Evolutionary conservation across 2,329 filamentous ascomycete genomes (phyloP), one percentile per base, ranked within the genome.

Genomic region (Neopestalotiopsis sp.): DNA sequence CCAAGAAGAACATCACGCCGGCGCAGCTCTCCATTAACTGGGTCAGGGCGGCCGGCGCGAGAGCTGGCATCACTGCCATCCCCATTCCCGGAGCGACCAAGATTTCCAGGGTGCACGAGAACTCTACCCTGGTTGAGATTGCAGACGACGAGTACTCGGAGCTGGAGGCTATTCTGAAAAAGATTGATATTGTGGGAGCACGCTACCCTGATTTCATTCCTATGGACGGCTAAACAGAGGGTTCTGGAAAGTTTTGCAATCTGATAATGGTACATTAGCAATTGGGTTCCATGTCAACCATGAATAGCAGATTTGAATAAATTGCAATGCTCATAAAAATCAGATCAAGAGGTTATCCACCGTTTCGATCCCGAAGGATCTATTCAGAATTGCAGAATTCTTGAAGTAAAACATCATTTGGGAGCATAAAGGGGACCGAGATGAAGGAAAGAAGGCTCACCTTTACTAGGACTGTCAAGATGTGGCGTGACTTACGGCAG

Each of bases 21-120:
- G 85, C 86, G 1, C 91, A 94, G 80, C 81, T 94, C 34, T 91
- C 91, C 14, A 82, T 94, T 67, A 86, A 84, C 65, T 94, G 91
- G 91, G 79, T 89, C 2, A 73, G 84, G 59, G 79, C 83, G 1
- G 80, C 34, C 89, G 56, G 86, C 83, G 57, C 80, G 65, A 82
- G 81, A 45, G 82, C 86, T 5, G 88, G 86, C 53, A 84, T 87
- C 84, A 78, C 74, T 17, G 87, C 92, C 70, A 87, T 93, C 65
- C 90, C 90, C 5, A 92, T 93, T 70, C 91, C 91, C 0, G 91
- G 91, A 2, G 87, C 90, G 9, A 88, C 87, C 0, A 88, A 84
- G 4, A 81, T 80, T 10, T 83, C 81, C 49, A 83, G 90, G 28
- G 84, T 92, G 12, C 74, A 81, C n/a, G 90, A 92, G 82, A 93